Evolutionary conservation across 2,329 filamentous ascomycete species (phyloP).

Genomic region (Bertia moriformis): DNA sequence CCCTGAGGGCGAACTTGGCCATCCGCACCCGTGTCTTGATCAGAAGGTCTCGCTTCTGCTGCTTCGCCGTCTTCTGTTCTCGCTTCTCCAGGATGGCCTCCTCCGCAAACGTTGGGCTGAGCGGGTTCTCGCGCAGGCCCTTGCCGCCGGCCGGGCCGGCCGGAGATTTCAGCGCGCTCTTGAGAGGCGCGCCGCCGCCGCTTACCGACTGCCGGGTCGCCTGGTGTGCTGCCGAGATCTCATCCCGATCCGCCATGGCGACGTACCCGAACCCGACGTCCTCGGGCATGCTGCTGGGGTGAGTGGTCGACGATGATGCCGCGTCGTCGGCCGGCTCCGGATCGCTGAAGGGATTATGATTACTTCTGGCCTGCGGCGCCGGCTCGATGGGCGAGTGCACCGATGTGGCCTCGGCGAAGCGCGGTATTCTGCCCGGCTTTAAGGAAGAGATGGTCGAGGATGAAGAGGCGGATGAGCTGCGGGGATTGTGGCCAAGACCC

Average conservation of each 20-base stretch:
- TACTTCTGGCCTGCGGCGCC: constrained; percentile 16
- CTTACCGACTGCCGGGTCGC: no score
- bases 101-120: constrained; percentile 84
- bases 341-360: constrained; percentile 41
- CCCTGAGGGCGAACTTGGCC: constrained; percentile 87
- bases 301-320: no score
- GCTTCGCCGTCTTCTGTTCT: constrained; percentile 67
- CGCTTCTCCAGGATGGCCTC: constrained; percentile 76
- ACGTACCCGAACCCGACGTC: constrained; percentile 87
- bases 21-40: constrained; percentile 81
- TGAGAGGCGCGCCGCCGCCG: constrained; percentile 75
- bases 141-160: constrained; percentile 61
- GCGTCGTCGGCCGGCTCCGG: constrained; percentile 38
- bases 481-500: constrained; percentile 37
- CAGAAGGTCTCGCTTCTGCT: constrained; percentile 79
- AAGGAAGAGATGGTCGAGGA: constrained; percentile 38
- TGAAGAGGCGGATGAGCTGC: constrained; percentile 32
- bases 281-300: no score
- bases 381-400: constrained; percentile 63
- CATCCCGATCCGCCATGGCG: constrained; percentile 55
- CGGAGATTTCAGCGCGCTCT: constrained; percentile 78
- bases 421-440: constrained; percentile 59
- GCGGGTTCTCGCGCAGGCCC: constrained; percentile 44
- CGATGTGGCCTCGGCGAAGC: constrained; percentile 69
- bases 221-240: no score